These are phyloP conservation scores for Alternaria atra DNA, from an alignment of 2,329 filamentous ascomycete genomes.

Conservation along the genomic window DNA sequence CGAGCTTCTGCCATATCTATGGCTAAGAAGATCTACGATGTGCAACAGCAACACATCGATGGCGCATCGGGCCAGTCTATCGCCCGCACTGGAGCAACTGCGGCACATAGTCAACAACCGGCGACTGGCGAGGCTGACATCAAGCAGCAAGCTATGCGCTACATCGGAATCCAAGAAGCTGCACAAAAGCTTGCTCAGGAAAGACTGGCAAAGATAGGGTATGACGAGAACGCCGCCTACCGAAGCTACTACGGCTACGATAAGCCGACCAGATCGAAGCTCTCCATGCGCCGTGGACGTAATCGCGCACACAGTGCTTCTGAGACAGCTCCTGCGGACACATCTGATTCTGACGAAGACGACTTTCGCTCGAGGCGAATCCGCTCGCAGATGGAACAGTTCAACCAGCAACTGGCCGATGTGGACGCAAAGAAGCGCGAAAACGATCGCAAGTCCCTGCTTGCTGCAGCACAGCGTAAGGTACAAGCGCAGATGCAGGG, in stretches of 20 bases:
- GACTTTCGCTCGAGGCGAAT: constrained; percentile 76
- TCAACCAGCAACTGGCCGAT: constrained; percentile 72
- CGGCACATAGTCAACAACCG: constrained; percentile 40
- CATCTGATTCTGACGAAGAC: constrained; percentile 60
- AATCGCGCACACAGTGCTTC: constrained; percentile 73
- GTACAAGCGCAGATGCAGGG: constrained; percentile 80
- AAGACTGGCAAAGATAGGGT: constrained; percentile 79
- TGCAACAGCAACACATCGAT: constrained; percentile 70
- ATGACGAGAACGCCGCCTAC: constrained; percentile 72
- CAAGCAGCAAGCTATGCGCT: constrained; percentile 61
- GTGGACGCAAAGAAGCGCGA: constrained; percentile 78
- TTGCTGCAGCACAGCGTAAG: constrained; percentile 83
- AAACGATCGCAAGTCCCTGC: constrained; percentile 76
- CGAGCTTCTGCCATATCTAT: constrained; percentile 87
- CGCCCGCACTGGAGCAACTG: constrained; percentile 48
- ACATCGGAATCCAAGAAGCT: constrained; percentile 79
- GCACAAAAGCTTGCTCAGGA: constrained; percentile 88
- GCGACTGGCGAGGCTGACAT: constrained; percentile 55
- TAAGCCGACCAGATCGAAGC: constrained; percentile 59
- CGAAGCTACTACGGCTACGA: constrained; percentile 79
- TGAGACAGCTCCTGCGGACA: constrained; percentile 45
- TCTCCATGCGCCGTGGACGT: constrained; percentile 64
- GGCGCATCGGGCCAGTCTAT: constrained; percentile 49
- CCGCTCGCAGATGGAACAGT: constrained; percentile 78
- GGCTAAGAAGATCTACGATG: constrained; percentile 84